Conservation (phyloP, 2,329 filamentous ascomycete species). For the Septoria petroselini region DNA sequence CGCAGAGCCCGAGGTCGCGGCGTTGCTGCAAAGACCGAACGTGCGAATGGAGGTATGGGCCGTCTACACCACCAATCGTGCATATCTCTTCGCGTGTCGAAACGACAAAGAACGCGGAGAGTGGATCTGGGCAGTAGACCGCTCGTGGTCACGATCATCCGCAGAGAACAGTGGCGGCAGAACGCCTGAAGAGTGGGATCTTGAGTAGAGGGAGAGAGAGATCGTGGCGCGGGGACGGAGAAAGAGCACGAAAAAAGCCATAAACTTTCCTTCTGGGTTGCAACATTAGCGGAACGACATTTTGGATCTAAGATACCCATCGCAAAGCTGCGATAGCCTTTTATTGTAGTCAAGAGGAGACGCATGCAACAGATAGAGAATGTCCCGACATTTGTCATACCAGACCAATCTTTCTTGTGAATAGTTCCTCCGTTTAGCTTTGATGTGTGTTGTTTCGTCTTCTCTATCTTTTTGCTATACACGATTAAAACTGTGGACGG, state of each 20-base stretch:
- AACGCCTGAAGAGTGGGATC: slow-evolving; percentile 25
- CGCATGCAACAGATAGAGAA: no score
- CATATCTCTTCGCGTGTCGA: slow-evolving; percentile 87
- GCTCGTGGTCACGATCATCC: slow-evolving; percentile 52
- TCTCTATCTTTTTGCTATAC: background rate
- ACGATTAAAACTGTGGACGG: background rate
- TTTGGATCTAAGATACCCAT: slow-evolving; percentile 11
- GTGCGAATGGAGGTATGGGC: slow-evolving; percentile 66
- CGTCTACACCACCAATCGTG: slow-evolving; percentile 84
- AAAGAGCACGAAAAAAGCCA: background rate
- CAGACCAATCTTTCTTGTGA: no score
- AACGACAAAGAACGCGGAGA: slow-evolving; percentile 91
- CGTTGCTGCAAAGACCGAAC: slow-evolving; percentile 56
- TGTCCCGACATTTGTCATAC: no score
- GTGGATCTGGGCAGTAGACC: slow-evolving; percentile 94
- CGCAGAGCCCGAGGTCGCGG: slow-evolving; percentile 81
- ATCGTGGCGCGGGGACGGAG: no score
- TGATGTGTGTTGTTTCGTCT: no score
- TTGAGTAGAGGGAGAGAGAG: background rate
- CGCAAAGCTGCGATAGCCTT: slow-evolving; percentile 9
- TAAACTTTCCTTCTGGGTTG: background rate
- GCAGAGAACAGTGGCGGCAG: slow-evolving; percentile 44
- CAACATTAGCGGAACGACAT: slow-evolving; percentile 2
- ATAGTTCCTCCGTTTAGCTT: background rate
- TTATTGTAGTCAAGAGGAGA: no score